Conservation (phyloP, 495 filamentous ascomycete genomes). For the Tirmania nivea region DNA sequence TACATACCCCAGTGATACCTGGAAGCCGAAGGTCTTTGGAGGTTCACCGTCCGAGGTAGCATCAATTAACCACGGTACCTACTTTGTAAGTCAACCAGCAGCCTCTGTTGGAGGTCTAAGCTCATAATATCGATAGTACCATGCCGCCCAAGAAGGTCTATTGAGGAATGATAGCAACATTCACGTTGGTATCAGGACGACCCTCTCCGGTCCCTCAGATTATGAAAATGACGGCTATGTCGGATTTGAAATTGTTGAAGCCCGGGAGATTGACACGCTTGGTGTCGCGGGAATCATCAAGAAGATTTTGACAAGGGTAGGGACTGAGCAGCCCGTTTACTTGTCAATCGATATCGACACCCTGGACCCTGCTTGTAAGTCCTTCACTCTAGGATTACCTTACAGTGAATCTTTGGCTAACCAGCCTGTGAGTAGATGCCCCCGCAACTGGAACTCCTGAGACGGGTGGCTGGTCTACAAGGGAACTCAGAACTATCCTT, state of each 20-base stretch:
- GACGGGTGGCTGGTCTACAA: slow-evolving; percentile 67
- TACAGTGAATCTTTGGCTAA: slow-evolving; percentile 15
- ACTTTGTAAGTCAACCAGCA: slow-evolving; percentile 11
- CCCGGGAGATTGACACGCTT: slow-evolving; percentile 57
- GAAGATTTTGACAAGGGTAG: slow-evolving; percentile 52
- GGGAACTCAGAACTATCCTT: slow-evolving; percentile 53
- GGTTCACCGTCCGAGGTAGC: slow-evolving; percentile 42
- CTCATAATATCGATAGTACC: slow-evolving; percentile 24
- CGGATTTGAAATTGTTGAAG: slow-evolving; percentile 63
- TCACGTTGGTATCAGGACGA: slow-evolving; percentile 68
- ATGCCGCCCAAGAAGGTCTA: slow-evolving; percentile 46
- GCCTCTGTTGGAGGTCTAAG: slow-evolving; percentile 29
- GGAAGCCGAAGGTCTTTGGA: slow-evolving; percentile 39
- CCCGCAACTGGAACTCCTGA: slow-evolving; percentile 75
- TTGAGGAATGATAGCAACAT: slow-evolving; percentile 65
- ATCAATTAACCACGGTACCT: slow-evolving; percentile 62
- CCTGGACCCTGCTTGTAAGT: slow-evolving; percentile 47
- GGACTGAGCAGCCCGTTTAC: slow-evolving; percentile 51
- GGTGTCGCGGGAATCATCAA: slow-evolving; percentile 51
- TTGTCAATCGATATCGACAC: slow-evolving; percentile 78
- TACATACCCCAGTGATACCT: slow-evolving; percentile 23
- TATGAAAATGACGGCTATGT: slow-evolving; percentile 68
- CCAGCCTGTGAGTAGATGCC: slow-evolving; percentile 23
- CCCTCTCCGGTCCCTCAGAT: slow-evolving; percentile 45
- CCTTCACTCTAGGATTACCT: not conserved